Conservation (phyloP, 352 stramenopile genomes). For the Pythium plurisporium region DNA sequence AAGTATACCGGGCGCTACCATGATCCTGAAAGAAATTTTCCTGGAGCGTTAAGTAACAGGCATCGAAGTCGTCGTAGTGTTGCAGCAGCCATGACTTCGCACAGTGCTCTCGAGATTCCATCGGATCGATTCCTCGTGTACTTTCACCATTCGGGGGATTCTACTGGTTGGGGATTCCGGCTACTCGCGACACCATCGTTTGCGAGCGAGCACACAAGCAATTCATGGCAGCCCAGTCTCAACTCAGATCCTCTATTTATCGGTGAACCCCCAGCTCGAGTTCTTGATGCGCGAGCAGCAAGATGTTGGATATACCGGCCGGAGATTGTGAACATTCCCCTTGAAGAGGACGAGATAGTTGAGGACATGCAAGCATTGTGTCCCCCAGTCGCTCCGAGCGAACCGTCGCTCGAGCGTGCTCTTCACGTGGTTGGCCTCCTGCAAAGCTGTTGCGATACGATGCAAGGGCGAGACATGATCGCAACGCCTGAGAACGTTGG, state of each 20-base stretch:
- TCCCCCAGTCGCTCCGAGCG: slow-evolving; percentile 25
- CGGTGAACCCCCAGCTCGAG: slow-evolving; percentile 49
- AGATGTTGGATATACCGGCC: slow-evolving; percentile 62
- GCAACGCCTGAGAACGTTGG: slow-evolving; percentile 53
- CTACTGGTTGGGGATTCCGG: slow-evolving; percentile 66
- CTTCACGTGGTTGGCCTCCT: slow-evolving; percentile 64
- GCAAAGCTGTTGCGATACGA: slow-evolving; percentile 51
- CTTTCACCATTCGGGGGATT: slow-evolving; percentile 52
- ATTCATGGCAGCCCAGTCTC: slow-evolving; percentile 19
- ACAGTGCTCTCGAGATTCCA: slow-evolving; percentile 52
- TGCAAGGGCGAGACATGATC: slow-evolving; percentile 49
- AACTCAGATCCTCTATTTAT: slow-evolving; percentile 73
- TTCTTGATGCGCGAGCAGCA: slow-evolving; percentile 42
- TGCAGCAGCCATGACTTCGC: slow-evolving; percentile 1
- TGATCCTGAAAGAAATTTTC: slow-evolving; percentile 70
- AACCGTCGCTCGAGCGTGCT: slow-evolving; percentile 42
- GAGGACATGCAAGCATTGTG: slow-evolving; percentile 45
- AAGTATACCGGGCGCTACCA: slow-evolving; percentile 72
- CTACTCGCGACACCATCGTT: slow-evolving; percentile 54
- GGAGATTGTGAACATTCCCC: slow-evolving; percentile 38
- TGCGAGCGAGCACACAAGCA: not conserved
- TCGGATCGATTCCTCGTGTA: slow-evolving; percentile 71
- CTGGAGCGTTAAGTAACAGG: slow-evolving; percentile 56
- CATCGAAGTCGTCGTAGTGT: slow-evolving; percentile 30
- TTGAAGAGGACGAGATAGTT: slow-evolving; percentile 50